Percentiles rank a stretch among this genome's conserved stretches.
These are phyloP conservation scores for Thraustotheca clavata DNA, from an alignment of 352 stramenopile species.

Conservation along the genomic window DNA sequence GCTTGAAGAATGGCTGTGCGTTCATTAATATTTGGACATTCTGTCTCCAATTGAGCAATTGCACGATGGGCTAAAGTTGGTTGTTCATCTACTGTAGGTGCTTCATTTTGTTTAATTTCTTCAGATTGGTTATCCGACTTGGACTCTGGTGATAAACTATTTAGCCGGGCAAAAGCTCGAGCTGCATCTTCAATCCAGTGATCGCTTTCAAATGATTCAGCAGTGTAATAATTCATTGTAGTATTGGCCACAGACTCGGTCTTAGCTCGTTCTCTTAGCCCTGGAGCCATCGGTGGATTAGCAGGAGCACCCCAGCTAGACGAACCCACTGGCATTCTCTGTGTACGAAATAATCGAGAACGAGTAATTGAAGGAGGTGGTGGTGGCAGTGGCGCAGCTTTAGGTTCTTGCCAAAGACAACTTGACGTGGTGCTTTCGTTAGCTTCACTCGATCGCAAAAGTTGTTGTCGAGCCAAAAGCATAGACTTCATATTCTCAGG, in stretches of 20 bases:
- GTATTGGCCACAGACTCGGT: too few relatives aligned
- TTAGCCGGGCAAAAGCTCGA: too few relatives aligned
- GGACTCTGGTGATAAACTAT: too few relatives aligned
- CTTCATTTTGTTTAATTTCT: too few relatives aligned
- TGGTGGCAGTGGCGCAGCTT: neutral
- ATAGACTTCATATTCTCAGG: neutral
- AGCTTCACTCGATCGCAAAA: neutral
- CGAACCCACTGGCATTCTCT: neutral
- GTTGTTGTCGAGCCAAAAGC: neutral
- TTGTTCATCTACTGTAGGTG: neutral
- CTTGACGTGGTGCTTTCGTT: neutral
- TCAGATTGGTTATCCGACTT: too few relatives aligned
- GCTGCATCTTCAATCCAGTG: neutral
- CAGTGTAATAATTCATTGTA: neutral
- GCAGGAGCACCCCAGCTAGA: neutral
- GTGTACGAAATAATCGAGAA: neutral
- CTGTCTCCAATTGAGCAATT: neutral
- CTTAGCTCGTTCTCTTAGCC: neutral
- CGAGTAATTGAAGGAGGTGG: neutral
- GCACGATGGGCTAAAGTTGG: neutral
- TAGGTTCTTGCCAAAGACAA: neutral
- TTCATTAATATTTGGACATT: neutral
- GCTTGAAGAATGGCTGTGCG: neutral
- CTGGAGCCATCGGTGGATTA: neutral
- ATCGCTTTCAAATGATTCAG: neutral